Conservation (phyloP, 2,329 filamentous ascomycete species). For the Graphiopsis chlorocephala region DNA sequence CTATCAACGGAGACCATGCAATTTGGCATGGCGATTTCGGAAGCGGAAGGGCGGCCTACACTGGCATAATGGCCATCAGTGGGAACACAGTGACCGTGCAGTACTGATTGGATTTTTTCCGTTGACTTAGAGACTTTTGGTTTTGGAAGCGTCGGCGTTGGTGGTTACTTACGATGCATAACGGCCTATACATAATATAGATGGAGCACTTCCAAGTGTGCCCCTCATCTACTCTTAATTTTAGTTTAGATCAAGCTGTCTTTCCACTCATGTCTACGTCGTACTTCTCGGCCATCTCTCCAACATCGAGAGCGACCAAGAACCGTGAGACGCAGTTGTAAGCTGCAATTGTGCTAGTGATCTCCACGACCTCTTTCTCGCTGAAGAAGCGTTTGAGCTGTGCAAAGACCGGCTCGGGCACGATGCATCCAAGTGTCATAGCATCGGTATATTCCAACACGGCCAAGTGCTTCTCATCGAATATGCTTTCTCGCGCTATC, state of each 20-base stretch:
- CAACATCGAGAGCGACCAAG: constrained; percentile 72
- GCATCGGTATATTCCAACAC: constrained; percentile 74
- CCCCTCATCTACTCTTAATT: background rate
- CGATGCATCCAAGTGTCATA: constrained; percentile 73
- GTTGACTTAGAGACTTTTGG: background rate
- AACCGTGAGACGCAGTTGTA: constrained; percentile 88
- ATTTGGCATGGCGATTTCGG: constrained; percentile 31
- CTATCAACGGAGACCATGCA: constrained; percentile 30
- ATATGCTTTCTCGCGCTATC: constrained; percentile 28
- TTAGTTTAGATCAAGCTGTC: constrained; percentile 9
- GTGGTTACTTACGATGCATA: background rate
- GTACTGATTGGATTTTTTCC: background rate
- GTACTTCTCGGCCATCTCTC: constrained; percentile 39
- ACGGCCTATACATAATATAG: background rate
- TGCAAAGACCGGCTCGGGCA: constrained; percentile 66
- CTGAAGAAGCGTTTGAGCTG: constrained; percentile 60
- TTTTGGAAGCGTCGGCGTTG: constrained; percentile 8
- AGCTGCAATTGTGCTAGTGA: constrained; percentile 72
- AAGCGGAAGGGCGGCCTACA: constrained; percentile 23
- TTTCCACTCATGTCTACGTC: constrained; percentile 27
- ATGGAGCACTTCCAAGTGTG: background rate
- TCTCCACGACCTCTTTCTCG: constrained; percentile 74
- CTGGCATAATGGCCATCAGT: constrained; percentile 17
- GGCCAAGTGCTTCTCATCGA: constrained; percentile 63
- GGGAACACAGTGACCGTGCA: constrained; percentile 17